Percentiles rank a stretch among this genome's conserved stretches.
phyloP scores from a whole-genome alignment of 2,329 filamentous ascomycete species.

The Lecanoromycetidae sp. region DNA sequence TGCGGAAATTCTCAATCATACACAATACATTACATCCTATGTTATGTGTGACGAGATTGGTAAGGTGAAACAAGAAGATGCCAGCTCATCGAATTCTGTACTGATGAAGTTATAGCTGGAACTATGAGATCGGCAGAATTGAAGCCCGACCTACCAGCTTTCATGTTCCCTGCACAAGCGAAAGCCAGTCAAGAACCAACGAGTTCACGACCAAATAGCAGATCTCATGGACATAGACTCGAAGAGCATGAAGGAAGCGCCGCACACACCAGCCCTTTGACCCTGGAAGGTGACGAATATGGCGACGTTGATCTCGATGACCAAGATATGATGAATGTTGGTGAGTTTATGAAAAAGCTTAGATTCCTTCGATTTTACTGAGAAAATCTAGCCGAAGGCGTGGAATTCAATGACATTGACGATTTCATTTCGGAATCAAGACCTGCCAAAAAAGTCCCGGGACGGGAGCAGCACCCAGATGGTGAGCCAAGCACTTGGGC shows the following conservation, averaged over 20 bases:
- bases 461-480: not conserved
- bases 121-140: constrained; percentile 43
- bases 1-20: constrained; percentile 25
- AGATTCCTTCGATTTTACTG: constrained; percentile 1
- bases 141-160: constrained; percentile 36
- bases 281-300: constrained; percentile 34
- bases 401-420: constrained; percentile 10
- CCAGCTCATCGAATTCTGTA: not conserved
- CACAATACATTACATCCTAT: constrained; percentile 49
- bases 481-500: constrained; percentile 20
- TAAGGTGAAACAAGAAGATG: constrained; percentile 23
- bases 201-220: not conserved
- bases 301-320: constrained; percentile 43
- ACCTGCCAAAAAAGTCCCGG: not conserved
- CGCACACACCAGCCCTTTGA: not conserved
- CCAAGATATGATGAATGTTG: constrained; percentile 37
- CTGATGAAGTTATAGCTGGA: constrained; percentile 34
- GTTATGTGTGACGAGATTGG: constrained; percentile 78
- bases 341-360: constrained; percentile 21
- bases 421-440: not conserved
- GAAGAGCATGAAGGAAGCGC: not conserved
- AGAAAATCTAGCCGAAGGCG: not conserved
- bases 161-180: constrained; percentile 29
- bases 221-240: not conserved
- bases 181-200: not conserved